Conservation (phyloP, 305 asterid species). For the Withania somnifera region DNA sequence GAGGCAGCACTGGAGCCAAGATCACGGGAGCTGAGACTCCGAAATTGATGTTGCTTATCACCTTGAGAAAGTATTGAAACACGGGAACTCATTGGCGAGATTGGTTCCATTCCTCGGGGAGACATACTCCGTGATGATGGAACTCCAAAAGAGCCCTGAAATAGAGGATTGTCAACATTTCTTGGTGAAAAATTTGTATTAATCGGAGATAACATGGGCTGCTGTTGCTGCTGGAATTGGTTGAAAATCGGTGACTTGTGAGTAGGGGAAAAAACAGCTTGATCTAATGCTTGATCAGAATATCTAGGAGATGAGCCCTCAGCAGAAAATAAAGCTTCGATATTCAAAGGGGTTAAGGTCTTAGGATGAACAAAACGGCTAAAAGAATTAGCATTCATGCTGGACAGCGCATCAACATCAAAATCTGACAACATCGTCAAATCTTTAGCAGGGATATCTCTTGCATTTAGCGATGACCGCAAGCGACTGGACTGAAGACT, state of each 20-base stretch:
- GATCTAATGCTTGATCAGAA: slow-evolving; percentile 42
- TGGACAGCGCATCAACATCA: slow-evolving; percentile 49
- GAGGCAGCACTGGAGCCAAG: slow-evolving; percentile 29
- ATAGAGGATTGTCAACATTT: slow-evolving; percentile 38
- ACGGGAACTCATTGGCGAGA: slow-evolving; percentile 52
- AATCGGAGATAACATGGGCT: slow-evolving; percentile 38
- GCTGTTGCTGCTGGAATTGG: slow-evolving; percentile 63
- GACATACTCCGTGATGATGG: slow-evolving; percentile 52
- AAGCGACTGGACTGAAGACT: slow-evolving; percentile 70
- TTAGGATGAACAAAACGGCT: slow-evolving; percentile 40
- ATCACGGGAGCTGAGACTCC: slow-evolving; percentile 42
- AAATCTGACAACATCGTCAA: slow-evolving; percentile 34
- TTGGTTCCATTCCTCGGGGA: slow-evolving; percentile 49
- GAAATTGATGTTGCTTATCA: slow-evolving; percentile 46
- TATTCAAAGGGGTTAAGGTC: slow-evolving; percentile 67
- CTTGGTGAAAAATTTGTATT: slow-evolving; percentile 57
- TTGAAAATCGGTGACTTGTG: slow-evolving; percentile 57
- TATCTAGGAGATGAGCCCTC: slow-evolving; percentile 65
- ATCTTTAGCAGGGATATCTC: slow-evolving; percentile 47
- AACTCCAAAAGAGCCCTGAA: slow-evolving; percentile 47
- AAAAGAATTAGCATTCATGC: slow-evolving; percentile 33
- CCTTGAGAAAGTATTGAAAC: slow-evolving; percentile 42
- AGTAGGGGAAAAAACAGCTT: slow-evolving; percentile 59
- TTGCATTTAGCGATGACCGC: slow-evolving; percentile 62
- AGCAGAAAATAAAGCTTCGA: slow-evolving; percentile 67